These are phyloP conservation scores for Trametes punicea DNA, from an alignment of 768 basidiomycete genomes.

Conservation along the genomic window DNA sequence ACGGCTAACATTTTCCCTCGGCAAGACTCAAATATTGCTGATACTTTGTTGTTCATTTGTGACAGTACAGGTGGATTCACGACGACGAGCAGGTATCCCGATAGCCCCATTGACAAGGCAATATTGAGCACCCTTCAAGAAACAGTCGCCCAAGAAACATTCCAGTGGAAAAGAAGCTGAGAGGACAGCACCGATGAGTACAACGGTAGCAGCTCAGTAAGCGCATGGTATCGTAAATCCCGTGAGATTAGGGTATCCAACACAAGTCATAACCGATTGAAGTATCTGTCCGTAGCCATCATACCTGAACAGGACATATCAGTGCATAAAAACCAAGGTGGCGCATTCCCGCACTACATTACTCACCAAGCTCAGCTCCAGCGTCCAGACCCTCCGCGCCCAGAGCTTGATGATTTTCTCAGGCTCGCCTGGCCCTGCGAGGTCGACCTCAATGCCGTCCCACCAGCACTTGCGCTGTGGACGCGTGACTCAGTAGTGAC, in stretches of 20 bases:
- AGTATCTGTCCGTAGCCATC: slow-evolving; percentile 7
- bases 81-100: too few species aligned
- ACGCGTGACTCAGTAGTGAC: background rate
- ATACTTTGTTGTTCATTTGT: too few species aligned
- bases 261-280: background rate
- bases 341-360: background rate
- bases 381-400: slow-evolving; percentile 97
- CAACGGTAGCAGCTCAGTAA: background rate
- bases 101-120: too few species aligned
- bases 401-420: slow-evolving; percentile 79
- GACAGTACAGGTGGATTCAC: too few species aligned
- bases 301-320: slow-evolving; percentile 12
- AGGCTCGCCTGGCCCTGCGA: slow-evolving; percentile 54
- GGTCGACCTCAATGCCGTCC: slow-evolving; percentile 92
- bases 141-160: too few species aligned
- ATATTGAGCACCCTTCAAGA: too few species aligned
- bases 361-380: slow-evolving; percentile 89
- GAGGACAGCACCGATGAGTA: too few species aligned
- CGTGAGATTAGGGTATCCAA: slow-evolving; percentile 17
- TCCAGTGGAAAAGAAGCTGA: too few species aligned
- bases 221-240: slow-evolving; percentile 18
- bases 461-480: slow-evolving; percentile 98
- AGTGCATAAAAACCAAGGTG: background rate
- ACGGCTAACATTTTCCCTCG: too few species aligned
- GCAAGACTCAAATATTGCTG: too few species aligned